Evolutionary conservation across 78 protist genomes (phyloP), one percentile per base, ranked within the genome.

Genomic region (Isochrysis galbana): DNA sequence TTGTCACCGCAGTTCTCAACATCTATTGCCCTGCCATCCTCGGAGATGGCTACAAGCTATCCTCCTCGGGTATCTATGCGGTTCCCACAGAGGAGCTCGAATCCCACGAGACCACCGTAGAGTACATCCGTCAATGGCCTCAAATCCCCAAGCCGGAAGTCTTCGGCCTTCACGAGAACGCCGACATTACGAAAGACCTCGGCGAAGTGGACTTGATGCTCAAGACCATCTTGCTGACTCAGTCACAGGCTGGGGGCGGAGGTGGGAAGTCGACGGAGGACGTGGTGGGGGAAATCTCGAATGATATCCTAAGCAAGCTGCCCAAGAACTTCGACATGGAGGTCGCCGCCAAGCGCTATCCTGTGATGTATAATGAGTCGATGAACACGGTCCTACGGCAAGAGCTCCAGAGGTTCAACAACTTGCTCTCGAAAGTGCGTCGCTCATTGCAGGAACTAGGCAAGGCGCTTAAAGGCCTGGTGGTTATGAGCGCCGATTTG

Each of bases 161-260:
- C 44, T 97, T 97, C 80, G 98, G 98, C 1, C 84, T 97, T 42
- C 96, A 97, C 89, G 67, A 21, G 32, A 97, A 97, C 47, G 96
- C 97, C 22, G 96, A 95, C 93, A 93, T 97, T 29, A 87, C 96
- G 22, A 54, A 83, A 92, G 96, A 88, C n/a, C 32, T 55, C 83
- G 7, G 36, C 7, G 96, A 95, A 55, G 90, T 95, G 36, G 19
- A 72, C 14, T 26, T 23, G 36, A 61, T 95, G 41, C 44, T 94
- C 84, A 88, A 78, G 5, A 10, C 91, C 7, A 32, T 94, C 36
- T 67, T 94, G 23, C 5, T 72, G 10, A 55, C 94, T 38, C 94
- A 86, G 78, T n/a, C 93, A 0, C 3, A 90, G 21, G 0, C 4
- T 2, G 93, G 87, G 25, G 82, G 82, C n/a, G 87, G 94, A 26